Base-by-base conservation (phyloP, 345 rosid genomes). In the Citrus sp. region DNA sequence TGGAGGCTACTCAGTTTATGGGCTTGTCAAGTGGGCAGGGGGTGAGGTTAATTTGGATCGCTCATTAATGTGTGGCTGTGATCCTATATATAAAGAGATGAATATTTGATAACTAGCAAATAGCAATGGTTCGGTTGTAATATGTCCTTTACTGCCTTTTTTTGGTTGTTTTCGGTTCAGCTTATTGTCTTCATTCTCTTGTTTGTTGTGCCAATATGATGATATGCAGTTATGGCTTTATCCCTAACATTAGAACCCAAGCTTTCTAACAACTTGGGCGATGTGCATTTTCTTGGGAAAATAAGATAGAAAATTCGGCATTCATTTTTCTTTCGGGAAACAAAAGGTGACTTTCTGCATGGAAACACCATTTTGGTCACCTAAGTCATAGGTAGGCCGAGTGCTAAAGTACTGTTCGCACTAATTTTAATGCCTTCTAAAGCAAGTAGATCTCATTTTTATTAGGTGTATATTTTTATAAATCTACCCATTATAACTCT, bases 61-160 rank as follows among this genome's bases (percentile, higher is more conserved):
- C 86, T 72, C 85, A 82, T 75, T 74, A 79, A 65, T 78, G 64
- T 86, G 90, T 79, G 92, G 90, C 83, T 81, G 63, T 80, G 83
- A 58, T 76, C 68, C 60, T n/a, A 38, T 58, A 6, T 37, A 72
- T 19, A 0, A 19, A 65, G 14, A 34, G 42, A 35, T 9, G 70
- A 35, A 66, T 28, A 12, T 63, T 19, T 54, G 58, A 46, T 18
- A 5, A 18, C 18, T 46, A 1, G 51, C 51, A 12, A 46, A 30
- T 22, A 14, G 30, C 22, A 58, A 37, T 73, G 38, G 58, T 14
- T 22, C 51, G 37, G 65, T 72, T 10, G 51, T 4, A 8, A 22
- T 62, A 13, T 30, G 67, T 30, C 38, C 21, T 63, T 30, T 63
- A 1, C 28, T 37, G 51, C 27, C 24, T 9, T 22, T 37, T 37